phyloP scores from a whole-genome alignment of 1,284 basidiomycete genomes.

The Agroathelia rolfsii region DNA sequence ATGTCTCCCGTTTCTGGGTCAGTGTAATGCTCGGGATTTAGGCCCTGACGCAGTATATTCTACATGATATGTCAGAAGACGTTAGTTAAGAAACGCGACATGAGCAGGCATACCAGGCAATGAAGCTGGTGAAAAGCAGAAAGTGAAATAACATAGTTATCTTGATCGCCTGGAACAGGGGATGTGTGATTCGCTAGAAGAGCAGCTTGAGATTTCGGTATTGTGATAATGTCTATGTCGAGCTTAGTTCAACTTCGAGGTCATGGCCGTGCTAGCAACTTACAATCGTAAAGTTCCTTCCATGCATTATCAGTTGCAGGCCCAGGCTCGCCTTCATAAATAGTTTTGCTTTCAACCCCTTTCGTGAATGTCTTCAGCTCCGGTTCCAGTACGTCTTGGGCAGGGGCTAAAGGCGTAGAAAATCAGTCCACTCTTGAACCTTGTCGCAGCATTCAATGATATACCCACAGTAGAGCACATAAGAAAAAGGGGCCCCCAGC shows the following conservation, averaged over 20 bases:
- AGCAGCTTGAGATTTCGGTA: constrained; percentile 15
- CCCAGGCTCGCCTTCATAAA: constrained; percentile 11
- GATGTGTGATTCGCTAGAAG: constrained; percentile 17
- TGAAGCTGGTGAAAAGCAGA: constrained; percentile 25
- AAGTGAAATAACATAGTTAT: constrained; percentile 16
- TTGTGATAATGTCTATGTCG: constrained; percentile 16
- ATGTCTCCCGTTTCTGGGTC: constrained; percentile 8
- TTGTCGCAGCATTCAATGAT: no score
- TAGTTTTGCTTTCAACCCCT: constrained; percentile 1
- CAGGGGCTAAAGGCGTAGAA: constrained; percentile 2
- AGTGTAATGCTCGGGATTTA: constrained; percentile 18
- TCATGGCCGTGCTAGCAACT: neutral
- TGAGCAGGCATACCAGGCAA: constrained; percentile 18
- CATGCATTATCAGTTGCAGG: constrained; percentile 11
- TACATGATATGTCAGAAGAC: constrained; percentile 8
- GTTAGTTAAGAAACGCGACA: neutral
- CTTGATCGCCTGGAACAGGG: constrained; percentile 16
- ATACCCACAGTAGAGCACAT: no score
- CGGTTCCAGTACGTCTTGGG: constrained; percentile 1
- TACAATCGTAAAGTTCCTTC: constrained; percentile 11
- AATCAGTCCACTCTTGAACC: no score
- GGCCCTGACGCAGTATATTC: constrained; percentile 20
- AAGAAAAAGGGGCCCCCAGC: no score
- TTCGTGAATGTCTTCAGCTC: neutral
- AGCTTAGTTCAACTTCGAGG: neutral